These are phyloP conservation scores for Rhododendron griersonianum DNA, from an alignment of 148 eudicot species.

Conservation along the genomic window DNA sequence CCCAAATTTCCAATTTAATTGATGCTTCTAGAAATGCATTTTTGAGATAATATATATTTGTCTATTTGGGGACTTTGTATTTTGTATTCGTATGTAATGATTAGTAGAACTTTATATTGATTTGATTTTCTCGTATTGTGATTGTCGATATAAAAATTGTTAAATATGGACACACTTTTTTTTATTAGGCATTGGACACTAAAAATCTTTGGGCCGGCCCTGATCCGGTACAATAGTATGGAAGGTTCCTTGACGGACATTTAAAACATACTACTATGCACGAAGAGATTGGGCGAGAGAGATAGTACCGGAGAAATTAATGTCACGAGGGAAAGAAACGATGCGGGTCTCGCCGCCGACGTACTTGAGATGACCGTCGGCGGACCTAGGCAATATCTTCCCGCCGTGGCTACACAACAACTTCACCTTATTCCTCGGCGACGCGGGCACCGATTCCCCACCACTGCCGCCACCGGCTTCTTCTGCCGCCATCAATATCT, in stretches of 20 bases:
- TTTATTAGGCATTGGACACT: too few species aligned
- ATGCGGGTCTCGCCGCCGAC: conserved; percentile 84
- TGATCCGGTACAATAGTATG: too few species aligned
- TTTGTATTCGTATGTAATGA: too few species aligned
- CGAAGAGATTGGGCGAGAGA: neutral
- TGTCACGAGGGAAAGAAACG: conserved; percentile 43
- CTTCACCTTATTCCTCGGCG: conserved; percentile 43
- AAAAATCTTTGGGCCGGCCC: too few species aligned
- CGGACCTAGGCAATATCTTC: conserved; percentile 61
- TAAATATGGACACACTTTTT: too few species aligned
- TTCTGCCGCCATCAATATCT: neutral
- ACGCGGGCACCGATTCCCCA: conserved; percentile 15
- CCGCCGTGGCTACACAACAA: conserved; percentile 81
- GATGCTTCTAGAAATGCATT: too few species aligned
- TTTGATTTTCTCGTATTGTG: too few species aligned
- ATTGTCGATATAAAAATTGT: too few species aligned
- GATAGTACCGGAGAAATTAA: conserved; percentile 36
- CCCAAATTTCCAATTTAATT: too few species aligned
- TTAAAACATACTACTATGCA: neutral
- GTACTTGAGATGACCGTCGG: conserved; percentile 63
- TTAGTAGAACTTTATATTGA: too few species aligned
- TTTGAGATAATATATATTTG: too few species aligned
- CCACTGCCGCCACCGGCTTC: neutral
- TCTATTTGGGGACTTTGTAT: too few species aligned
- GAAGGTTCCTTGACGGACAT: neutral